These are phyloP conservation scores for Cladophialophora immunda DNA, from an alignment of 2,329 filamentous ascomycete species.

Conservation along the genomic window DNA sequence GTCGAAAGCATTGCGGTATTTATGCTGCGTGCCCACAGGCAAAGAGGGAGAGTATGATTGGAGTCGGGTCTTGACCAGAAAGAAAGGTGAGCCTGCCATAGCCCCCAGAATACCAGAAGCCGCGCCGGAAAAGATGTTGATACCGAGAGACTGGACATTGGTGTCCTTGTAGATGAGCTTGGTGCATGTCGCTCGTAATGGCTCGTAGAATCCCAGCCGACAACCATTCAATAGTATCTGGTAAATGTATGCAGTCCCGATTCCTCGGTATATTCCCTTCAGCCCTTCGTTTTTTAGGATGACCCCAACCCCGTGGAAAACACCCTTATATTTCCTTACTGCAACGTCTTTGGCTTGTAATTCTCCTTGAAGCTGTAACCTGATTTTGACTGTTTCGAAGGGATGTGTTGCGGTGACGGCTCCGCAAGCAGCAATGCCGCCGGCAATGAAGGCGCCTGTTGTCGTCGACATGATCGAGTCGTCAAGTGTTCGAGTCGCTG, in stretches of 20 bases:
- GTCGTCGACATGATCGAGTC: conserved; percentile 38
- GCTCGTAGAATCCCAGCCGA: conserved; percentile 96
- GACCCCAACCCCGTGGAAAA: conserved; percentile 87
- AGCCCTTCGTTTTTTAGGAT: conserved; percentile 92
- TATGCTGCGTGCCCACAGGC: conserved; percentile 95
- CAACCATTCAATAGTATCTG: conserved; percentile 97
- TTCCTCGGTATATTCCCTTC: conserved; percentile 83
- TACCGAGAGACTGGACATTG: conserved; percentile 79
- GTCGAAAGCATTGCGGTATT: conserved; percentile 85
- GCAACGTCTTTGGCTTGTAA: conserved; percentile 86
- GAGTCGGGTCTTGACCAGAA: conserved; percentile 94
- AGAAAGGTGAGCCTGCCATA: conserved; percentile 93
- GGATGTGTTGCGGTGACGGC: conserved; percentile 97
- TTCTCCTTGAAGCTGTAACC: conserved; percentile 97
- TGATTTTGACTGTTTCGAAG: conserved; percentile 99
- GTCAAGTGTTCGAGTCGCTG: not conserved
- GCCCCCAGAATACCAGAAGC: conserved; percentile 89
- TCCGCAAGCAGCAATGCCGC: conserved; percentile 95
- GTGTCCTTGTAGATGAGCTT: conserved; percentile 74
- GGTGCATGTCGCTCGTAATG: conserved; percentile 78
- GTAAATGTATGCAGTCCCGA: conserved; percentile 94
- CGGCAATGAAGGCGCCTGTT: conserved; percentile 84
- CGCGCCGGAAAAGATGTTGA: conserved; percentile 95
- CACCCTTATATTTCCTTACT: conserved; percentile 87
- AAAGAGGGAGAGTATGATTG: conserved; percentile 93